Percentiles rank a stretch among this genome's conserved stretches.
These are phyloP conservation scores for Fusarium austroafricanum DNA, from an alignment of 2,329 filamentous ascomycete species.

Conservation along the genomic window DNA sequence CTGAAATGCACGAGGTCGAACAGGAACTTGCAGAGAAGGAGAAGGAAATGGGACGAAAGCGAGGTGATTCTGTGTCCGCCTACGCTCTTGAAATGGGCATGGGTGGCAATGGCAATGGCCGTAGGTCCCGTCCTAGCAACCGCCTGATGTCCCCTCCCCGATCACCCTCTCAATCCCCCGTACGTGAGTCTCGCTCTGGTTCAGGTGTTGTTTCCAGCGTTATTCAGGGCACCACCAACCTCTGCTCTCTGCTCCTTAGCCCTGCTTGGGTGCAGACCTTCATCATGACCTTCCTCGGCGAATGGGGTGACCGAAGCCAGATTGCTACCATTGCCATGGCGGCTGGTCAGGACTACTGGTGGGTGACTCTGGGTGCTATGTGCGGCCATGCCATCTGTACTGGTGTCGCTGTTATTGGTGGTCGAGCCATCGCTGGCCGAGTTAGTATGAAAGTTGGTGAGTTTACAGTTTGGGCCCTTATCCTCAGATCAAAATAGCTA, in stretches of 20 bases:
- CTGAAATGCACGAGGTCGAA: constrained; percentile 98
- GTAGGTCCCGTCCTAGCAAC: constrained; percentile 78
- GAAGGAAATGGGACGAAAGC: constrained; percentile 74
- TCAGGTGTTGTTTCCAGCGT: constrained; percentile 54
- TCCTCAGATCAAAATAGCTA: constrained; percentile 27
- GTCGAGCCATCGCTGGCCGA: constrained; percentile 88
- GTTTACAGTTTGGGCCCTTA: constrained; percentile 54
- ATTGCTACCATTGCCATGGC: constrained; percentile 99
- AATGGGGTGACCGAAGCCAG: constrained; percentile 98
- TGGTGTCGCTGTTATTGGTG: constrained; percentile 89
- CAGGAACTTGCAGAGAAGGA: constrained; percentile 94
- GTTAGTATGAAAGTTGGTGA: constrained; percentile 96
- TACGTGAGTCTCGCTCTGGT: constrained; percentile 67
- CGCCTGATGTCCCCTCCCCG: constrained; percentile 84
- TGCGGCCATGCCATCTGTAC: constrained; percentile 91
- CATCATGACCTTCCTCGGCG: constrained; percentile 97
- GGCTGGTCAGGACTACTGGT: constrained; percentile 98
- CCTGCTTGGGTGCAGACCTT: constrained; percentile 99
- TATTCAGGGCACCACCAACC: constrained; percentile 79
- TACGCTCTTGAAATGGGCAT: constrained; percentile 86
- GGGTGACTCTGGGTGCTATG: constrained; percentile 91
- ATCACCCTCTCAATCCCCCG: constrained; percentile 81
- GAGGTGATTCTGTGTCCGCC: constrained; percentile 74
- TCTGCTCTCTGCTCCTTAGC: constrained; percentile 87
- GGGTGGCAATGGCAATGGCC: constrained; percentile 55